A percentile compares a stretch with the other conserved stretches of the same genome.
Evolutionary conservation across 2,329 filamentous ascomycete species (phyloP).

Genomic region (Penicillium verrucosum): DNA sequence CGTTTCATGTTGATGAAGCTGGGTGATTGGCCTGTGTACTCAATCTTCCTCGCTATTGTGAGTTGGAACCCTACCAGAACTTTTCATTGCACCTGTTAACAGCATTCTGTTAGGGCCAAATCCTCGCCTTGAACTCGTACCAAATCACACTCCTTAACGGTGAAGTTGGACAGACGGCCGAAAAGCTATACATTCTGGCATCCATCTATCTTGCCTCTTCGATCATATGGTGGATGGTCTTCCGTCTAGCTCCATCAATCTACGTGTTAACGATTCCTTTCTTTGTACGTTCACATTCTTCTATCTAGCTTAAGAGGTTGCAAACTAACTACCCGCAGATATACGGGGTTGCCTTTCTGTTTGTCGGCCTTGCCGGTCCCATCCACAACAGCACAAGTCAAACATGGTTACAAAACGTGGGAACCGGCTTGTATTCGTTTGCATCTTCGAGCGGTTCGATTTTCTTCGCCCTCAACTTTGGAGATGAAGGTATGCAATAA

Average conservation of each 20-base stretch:
- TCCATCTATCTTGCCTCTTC: conserved; percentile 60
- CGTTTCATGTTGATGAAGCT: conserved; percentile 56
- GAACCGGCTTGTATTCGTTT: conserved; percentile 59
- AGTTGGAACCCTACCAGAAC: not conserved
- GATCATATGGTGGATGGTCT: conserved; percentile 60
- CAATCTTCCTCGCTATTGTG: conserved; percentile 55
- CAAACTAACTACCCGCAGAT: conserved; percentile 1
- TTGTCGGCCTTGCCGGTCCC: conserved; percentile 55
- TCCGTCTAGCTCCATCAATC: conserved; percentile 54
- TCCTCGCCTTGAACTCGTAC: conserved; percentile 64
- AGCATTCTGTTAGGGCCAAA: conserved; percentile 45
- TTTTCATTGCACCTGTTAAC: not conserved
- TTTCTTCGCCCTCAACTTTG: conserved; percentile 66
- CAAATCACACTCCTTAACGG: conserved; percentile 65
- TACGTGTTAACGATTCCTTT: conserved; percentile 62
- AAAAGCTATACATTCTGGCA: conserved; percentile 56
- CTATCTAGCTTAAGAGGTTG: not conserved
- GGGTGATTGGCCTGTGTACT: conserved; percentile 63
- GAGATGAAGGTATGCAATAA: conserved; percentile 50
- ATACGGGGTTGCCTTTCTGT: conserved; percentile 62
- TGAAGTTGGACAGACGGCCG: conserved; percentile 58
- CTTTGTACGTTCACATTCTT: conserved; percentile 59
- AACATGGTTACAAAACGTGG: conserved; percentile 58
- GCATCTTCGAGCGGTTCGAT: conserved; percentile 62
- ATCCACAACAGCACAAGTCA: conserved; percentile 28